Conservation (phyloP, 2,329 filamentous ascomycete species). For the Aspergillus phoenicis region DNA sequence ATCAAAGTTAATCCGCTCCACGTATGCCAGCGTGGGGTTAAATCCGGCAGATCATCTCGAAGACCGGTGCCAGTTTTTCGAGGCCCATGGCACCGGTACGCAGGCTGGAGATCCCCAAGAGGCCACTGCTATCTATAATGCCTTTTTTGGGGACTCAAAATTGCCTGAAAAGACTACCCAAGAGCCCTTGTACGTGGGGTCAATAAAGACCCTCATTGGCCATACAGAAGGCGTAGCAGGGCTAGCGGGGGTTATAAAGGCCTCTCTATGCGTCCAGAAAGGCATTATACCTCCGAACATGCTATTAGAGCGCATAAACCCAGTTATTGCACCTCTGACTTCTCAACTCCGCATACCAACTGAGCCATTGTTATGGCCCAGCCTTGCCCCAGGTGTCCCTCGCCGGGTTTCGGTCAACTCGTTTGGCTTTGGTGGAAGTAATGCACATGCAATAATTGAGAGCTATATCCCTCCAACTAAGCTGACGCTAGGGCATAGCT, state of each 20-base stretch:
- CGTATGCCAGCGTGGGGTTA: conserved; percentile 44
- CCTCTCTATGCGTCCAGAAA: conserved; percentile 28
- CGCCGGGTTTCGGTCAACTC: conserved; percentile 46
- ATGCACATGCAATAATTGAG: conserved; percentile 43
- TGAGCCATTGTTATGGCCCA: conserved; percentile 24
- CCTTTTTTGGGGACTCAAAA: conserved; percentile 21
- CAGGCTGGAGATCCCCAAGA: conserved; percentile 36
- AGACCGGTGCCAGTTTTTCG: conserved; percentile 46
- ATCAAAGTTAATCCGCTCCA: conserved; percentile 40
- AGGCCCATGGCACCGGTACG: conserved; percentile 51
- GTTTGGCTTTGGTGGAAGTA: conserved; percentile 41
- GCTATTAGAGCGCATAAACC: conserved; percentile 26
- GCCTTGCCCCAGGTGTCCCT: conserved; percentile 24
- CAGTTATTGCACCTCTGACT: conserved; percentile 21
- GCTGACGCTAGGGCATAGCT: neutral
- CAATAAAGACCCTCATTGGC: conserved; percentile 20
- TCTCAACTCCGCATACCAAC: conserved; percentile 24
- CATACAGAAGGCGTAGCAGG: conserved; percentile 24
- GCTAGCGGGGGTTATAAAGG: conserved; percentile 28
- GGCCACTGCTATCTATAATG: conserved; percentile 27
- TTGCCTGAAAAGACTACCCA: conserved; percentile 6
- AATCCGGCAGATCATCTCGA: conserved; percentile 27
- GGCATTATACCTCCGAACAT: conserved; percentile 30
- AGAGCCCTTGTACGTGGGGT: conserved; percentile 14
- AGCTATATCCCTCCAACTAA: neutral